These are phyloP conservation scores for Sclerotinia borealis DNA, from an alignment of 2,329 filamentous ascomycete species.

Conservation along the genomic window DNA sequence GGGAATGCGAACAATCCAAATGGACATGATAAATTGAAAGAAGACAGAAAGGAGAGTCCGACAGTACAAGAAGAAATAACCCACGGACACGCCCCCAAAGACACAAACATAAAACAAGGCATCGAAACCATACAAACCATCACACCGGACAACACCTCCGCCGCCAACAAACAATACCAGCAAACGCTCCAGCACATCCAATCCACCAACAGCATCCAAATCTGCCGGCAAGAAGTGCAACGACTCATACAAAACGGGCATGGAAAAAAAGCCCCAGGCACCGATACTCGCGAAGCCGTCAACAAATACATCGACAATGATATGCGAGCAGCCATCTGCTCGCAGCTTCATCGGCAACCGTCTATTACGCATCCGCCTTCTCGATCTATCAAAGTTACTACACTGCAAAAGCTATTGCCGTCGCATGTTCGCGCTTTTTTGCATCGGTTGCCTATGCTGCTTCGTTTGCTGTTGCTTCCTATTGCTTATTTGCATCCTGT, in stretches of 20 bases:
- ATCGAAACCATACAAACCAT: conserved; percentile 35
- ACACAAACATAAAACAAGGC: conserved; percentile 33
- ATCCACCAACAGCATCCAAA: conserved; percentile 36
- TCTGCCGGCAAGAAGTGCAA: conserved; percentile 30
- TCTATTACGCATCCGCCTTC: conserved; percentile 45
- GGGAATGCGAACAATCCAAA: background rate
- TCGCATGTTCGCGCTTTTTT: conserved; percentile 39
- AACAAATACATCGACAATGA: conserved; percentile 36
- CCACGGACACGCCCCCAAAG: conserved; percentile 34
- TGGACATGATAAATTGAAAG: conserved; percentile 18
- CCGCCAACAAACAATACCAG: conserved; percentile 39
- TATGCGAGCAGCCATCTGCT: conserved; percentile 44
- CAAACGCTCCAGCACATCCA: conserved; percentile 37
- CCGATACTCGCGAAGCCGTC: background rate
- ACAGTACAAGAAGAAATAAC: conserved; percentile 33
- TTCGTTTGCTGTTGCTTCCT: conserved; percentile 42
- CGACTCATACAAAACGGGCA: background rate
- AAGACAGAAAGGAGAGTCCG: background rate
- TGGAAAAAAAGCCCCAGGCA: conserved; percentile 11
- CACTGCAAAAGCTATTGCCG: conserved; percentile 39
- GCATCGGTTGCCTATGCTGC: conserved; percentile 44
- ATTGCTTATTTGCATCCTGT: conserved; percentile 48
- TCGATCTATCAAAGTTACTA: conserved; percentile 43
- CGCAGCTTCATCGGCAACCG: conserved; percentile 41
- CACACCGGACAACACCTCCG: conserved; percentile 39